Evolutionary conservation across 2,329 filamentous ascomycete genomes (phyloP), one percentile per base, ranked within the genome.

Genomic region (Apiospora hydei): DNA sequence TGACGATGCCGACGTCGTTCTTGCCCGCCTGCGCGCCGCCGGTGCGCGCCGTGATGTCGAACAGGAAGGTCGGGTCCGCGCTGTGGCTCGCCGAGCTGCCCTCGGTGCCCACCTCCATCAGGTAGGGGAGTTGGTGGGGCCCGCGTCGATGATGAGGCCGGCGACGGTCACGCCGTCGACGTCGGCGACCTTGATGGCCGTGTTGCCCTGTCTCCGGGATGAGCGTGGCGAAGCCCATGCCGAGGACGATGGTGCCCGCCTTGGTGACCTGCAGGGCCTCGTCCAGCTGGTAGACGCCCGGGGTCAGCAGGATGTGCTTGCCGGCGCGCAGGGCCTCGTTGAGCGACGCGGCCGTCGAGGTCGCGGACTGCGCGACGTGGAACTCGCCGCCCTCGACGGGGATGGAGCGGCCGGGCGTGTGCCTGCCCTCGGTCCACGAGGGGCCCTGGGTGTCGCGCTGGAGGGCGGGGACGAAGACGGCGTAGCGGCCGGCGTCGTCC

Each of bases 31-130:
- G 75, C 38, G 70, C 71, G 4, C 79, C 80, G 0, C 74, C 78
- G 0, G 79, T 81, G 51, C 80, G 77, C n/a, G 81, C 74, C 5
- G 80, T 81, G 46, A 81, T 70, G 61, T 81, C 80, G 68, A 79
- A 80, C 18, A 81, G 75, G 53, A 80, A 78, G 11, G 79, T 81
- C 11, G 79, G 80, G 46, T 79, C 78, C n/a, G 74, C 67, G 21
- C 64, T 67, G 53, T 81, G 80, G 38, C 74, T 67, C 30, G 74
- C 73, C 14, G 71, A 75, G 57, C 57, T 64, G 30, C 73, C 75
- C 3, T 69, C 67, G 44, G 78, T 75, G 1, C 80, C 80, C 34
- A 81, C 74, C 71, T 81, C 79, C 30, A 81, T 44, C 2, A 81
- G 78, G 11, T 73, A 72, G 1, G 75, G 75, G 79, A 80, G 26